These are phyloP conservation scores for Malbranchea zuffiana DNA, from an alignment of 2,329 filamentous ascomycete species.

Conservation along the genomic window DNA sequence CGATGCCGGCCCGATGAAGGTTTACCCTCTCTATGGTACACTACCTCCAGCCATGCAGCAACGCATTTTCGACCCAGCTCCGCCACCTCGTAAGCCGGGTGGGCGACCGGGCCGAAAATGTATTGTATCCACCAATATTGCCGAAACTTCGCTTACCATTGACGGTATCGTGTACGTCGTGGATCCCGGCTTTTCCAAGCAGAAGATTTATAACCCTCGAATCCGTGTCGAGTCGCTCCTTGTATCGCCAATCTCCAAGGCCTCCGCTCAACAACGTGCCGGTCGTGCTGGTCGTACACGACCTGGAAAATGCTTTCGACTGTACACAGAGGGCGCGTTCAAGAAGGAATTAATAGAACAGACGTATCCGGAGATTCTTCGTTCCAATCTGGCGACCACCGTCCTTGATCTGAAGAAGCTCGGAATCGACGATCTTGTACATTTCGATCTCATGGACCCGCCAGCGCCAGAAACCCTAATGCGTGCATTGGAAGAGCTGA, in stretches of 20 bases:
- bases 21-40: conserved; percentile 90
- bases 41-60: conserved; percentile 89
- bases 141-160: conserved; percentile 93
- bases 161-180: conserved; percentile 98
- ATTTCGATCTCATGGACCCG: conserved; percentile 98
- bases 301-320: conserved; percentile 93
- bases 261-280: conserved; percentile 90
- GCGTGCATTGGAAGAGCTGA: conserved; percentile 92
- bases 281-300: conserved; percentile 98
- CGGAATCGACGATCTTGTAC: conserved; percentile 86
- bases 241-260: conserved; percentile 97
- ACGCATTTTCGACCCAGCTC: conserved; percentile 85
- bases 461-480: conserved; percentile 97
- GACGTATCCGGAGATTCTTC: conserved; percentile 89
- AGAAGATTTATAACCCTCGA: conserved; percentile 97
- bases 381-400: conserved; percentile 88
- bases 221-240: conserved; percentile 92
- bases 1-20: conserved; percentile 75
- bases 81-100: conserved; percentile 57
- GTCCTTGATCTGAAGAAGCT: conserved; percentile 96
- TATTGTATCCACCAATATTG: conserved; percentile 94
- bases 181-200: conserved; percentile 98
- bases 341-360: conserved; percentile 97
- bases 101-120: conserved; percentile 85
- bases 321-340: conserved; percentile 92